Evolutionary conservation across 108 stramenopile species (phyloP), one percentile per base, ranked within the genome.

Genomic region (Skeletonema potamos): DNA sequence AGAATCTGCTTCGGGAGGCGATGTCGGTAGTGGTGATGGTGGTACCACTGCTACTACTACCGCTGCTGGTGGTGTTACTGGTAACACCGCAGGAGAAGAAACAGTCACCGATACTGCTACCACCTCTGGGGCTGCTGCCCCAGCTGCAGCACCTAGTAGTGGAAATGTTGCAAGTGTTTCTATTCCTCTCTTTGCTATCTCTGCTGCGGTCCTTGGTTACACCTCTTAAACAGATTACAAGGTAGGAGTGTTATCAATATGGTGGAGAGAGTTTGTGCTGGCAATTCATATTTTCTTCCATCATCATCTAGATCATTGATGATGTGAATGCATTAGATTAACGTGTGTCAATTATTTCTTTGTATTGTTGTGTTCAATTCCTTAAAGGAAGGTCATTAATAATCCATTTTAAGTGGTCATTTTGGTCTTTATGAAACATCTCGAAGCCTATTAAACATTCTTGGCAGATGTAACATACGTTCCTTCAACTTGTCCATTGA

Each of bases 401-500:
- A 41, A 41, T 0, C 11, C 11, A 41, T 11, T 2, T 15, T 2
- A 15, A 15, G 37, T 8, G 6, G 37, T 15, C 13, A 1, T 39
- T 39, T 39, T 39, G 12, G 15, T 3, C 37, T 39, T 39, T 3
- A 39, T 39, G 37, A 39, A 39, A 41, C 1, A 3, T 41, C 39
- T 41, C 15, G 15, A n/a, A 41, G 22, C 48, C n/a, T 51, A 0
- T 9, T 51, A 8, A 51, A 51, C 48, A 51, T 51, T 24, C 8
- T 22, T 0, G 48, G 48, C 18, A 24, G 48, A 22, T 51, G 20
- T 6, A 51, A 3, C 48, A 51, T 51, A 51, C 22, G 20, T 24
- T 51, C 48, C 48, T 51, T 51, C 48, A 51, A 51, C 48, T 51
- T 51, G 22, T 51, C 48, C 48, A 51, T 51, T 51, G 48, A 18